Conservation (phyloP, 2,329 filamentous ascomycete species). For the Drechslerella coelobrocha region DNA sequence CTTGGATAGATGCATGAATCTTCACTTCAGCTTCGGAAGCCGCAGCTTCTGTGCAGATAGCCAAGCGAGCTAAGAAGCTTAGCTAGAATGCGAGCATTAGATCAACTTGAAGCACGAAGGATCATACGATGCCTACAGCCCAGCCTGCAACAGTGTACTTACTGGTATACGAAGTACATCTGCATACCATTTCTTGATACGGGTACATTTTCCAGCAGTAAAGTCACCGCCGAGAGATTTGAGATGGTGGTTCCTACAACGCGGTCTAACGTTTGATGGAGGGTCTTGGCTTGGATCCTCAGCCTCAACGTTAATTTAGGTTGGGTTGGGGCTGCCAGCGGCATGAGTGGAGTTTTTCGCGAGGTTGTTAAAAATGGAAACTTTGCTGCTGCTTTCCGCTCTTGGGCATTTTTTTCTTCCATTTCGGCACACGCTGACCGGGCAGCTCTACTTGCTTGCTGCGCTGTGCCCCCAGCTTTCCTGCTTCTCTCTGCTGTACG, state of each 20-base stretch:
- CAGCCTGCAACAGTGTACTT: background rate
- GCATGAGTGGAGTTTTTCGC: background rate
- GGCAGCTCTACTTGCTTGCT: background rate
- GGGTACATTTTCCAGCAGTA: background rate
- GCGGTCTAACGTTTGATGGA: background rate
- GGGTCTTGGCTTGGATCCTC: background rate
- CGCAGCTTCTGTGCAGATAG: background rate
- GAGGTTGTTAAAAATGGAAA: conserved; percentile 5
- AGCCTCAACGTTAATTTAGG: conserved; percentile 2
- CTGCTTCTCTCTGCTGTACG: background rate
- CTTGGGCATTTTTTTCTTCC: background rate
- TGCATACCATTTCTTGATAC: background rate
- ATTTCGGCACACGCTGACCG: background rate
- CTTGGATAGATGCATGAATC: background rate
- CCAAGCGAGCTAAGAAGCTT: background rate
- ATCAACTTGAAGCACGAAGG: background rate
- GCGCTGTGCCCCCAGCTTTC: background rate
- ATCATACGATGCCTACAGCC: background rate
- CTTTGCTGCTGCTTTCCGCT: conserved; percentile 2
- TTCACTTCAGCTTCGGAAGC: conserved; percentile 14
- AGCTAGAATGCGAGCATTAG: background rate
- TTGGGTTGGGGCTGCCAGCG: background rate
- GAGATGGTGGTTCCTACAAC: background rate
- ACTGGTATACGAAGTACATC: background rate
- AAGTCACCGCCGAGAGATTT: conserved; percentile 2